phyloP scores from a whole-genome alignment of 2,329 filamentous ascomycete genomes.

The Hymenotorrendiella dingleyae region DNA sequence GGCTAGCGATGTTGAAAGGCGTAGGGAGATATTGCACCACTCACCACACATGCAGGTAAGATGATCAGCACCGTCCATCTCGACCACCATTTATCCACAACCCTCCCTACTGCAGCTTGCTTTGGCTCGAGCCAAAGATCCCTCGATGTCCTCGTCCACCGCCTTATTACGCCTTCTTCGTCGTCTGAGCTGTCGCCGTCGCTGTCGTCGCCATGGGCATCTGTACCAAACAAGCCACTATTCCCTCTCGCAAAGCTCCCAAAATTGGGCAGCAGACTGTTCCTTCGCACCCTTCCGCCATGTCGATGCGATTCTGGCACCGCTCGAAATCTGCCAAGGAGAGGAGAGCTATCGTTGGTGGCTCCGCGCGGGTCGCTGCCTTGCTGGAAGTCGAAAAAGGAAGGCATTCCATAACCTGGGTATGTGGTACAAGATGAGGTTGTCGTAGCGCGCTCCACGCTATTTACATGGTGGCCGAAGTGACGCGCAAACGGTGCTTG shows the following conservation, averaged over 20 bases:
- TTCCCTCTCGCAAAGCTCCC: conserved; percentile 34
- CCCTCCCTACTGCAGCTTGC: conserved; percentile 50
- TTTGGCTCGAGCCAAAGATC: conserved; percentile 58
- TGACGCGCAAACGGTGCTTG: neutral
- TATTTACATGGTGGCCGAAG: conserved; percentile 6
- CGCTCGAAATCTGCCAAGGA: conserved; percentile 60
- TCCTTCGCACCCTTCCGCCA: conserved; percentile 17
- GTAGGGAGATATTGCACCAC: conserved; percentile 29
- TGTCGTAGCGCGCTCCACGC: conserved; percentile 2
- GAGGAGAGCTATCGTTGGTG: conserved; percentile 48
- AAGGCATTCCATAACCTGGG: conserved; percentile 43
- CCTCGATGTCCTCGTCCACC: conserved; percentile 31
- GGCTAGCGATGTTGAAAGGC: too few relatives aligned
- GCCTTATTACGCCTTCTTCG: conserved; percentile 24
- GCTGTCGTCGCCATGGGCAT: conserved; percentile 30
- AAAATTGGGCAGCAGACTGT: conserved; percentile 15
- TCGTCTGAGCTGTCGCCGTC: conserved; percentile 30
- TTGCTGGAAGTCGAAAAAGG: conserved; percentile 63
- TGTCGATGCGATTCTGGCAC: conserved; percentile 42
- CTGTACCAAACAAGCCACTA: conserved; percentile 42
- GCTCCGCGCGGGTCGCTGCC: conserved; percentile 52
- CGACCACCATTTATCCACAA: conserved; percentile 58
- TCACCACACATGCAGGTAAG: conserved; percentile 53
- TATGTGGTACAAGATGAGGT: neutral
- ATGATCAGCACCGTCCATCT: conserved; percentile 56